A percentile compares a stretch with the other conserved stretches of the same genome.
Evolutionary conservation across 768 basidiomycete genomes (phyloP).

Genomic region (Favolaschia claudopus): DNA sequence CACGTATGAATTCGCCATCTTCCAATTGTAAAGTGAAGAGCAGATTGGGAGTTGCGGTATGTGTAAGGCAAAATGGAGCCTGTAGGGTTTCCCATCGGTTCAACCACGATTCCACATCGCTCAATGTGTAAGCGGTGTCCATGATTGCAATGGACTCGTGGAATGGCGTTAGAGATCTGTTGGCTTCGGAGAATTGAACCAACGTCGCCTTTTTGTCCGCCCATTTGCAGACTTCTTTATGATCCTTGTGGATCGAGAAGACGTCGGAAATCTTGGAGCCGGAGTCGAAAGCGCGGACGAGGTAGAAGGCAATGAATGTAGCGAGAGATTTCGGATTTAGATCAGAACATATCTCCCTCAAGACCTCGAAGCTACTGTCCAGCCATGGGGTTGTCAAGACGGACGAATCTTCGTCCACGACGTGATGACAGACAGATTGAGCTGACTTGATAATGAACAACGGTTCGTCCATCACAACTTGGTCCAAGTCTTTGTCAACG

Average conservation of each 20-base stretch:
- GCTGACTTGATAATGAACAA: background rate
- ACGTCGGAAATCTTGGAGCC: background rate
- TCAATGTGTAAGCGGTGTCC: too few species aligned
- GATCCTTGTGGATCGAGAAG: background rate
- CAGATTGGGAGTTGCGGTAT: background rate
- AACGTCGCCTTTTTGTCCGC: background rate
- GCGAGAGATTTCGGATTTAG: background rate
- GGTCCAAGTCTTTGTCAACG: background rate
- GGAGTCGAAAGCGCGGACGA: background rate
- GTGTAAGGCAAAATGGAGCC: background rate
- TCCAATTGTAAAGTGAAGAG: conserved; percentile 3
- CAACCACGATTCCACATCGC: too few species aligned
- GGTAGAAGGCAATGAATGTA: background rate
- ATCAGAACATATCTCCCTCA: background rate
- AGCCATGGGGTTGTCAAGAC: too few species aligned
- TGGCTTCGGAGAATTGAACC: background rate
- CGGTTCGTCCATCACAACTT: conserved; percentile 2
- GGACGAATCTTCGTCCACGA: too few species aligned
- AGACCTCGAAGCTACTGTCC: background rate
- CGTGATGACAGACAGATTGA: background rate
- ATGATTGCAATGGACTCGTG: too few species aligned
- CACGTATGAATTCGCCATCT: background rate
- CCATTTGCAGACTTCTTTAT: background rate
- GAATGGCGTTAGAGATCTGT: too few species aligned
- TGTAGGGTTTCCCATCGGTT: background rate